A percentile compares a stretch with the other conserved stretches of the same genome.
Conservation (phyloP, 495 filamentous ascomycete species). For the Astrocystis sublimbata region DNA sequence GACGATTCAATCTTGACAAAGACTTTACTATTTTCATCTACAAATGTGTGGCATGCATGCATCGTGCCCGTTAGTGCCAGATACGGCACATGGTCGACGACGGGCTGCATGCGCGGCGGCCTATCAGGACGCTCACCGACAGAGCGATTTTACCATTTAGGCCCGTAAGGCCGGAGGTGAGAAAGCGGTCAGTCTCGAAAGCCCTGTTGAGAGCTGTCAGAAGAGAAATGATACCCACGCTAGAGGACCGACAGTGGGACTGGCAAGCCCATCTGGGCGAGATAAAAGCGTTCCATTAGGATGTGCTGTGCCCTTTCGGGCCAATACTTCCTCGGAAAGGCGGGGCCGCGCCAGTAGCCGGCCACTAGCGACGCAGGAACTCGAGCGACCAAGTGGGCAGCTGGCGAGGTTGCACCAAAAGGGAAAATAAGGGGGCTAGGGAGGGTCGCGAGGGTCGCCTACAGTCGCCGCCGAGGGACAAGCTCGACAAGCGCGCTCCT, state of each 20-base stretch:
- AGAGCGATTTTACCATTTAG: neutral
- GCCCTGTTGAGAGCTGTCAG: neutral
- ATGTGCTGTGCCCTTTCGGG: conserved; percentile 3
- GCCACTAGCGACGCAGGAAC: neutral
- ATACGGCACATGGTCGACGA: neutral
- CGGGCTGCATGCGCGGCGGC: neutral
- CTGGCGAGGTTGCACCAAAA: neutral
- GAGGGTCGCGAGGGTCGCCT: no score
- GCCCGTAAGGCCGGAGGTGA: conserved; percentile 2
- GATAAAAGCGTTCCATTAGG: neutral
- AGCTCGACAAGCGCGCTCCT: no score
- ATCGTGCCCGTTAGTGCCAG: neutral
- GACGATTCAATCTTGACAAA: neutral
- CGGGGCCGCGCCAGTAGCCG: neutral
- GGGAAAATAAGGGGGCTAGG: conserved; percentile 4
- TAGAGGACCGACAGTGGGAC: neutral
- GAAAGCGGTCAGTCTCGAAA: conserved; percentile 9
- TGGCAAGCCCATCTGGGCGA: neutral
- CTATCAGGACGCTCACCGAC: conserved; percentile 7
- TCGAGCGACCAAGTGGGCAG: no score
- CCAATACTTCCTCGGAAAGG: neutral
- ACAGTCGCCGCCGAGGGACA: neutral
- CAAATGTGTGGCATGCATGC: conserved; percentile 2
- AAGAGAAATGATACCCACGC: conserved; percentile 2
- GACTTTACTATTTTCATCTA: no score